Base-by-base conservation (phyloP, 805 yeast species). In the Wickerhamiella alocasiicola region DNA sequence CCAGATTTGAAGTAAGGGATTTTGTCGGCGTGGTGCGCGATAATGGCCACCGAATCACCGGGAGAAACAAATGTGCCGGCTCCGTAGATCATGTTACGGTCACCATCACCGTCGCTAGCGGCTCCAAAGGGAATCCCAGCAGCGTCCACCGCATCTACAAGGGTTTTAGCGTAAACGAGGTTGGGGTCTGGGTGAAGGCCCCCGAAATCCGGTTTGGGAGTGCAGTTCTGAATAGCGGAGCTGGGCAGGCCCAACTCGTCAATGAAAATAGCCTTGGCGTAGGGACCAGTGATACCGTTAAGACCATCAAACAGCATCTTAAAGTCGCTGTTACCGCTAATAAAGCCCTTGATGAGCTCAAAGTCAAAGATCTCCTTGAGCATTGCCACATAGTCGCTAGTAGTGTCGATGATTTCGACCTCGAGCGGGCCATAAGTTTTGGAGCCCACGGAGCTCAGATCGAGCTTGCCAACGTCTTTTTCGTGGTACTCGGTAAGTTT, bases 91-190 rank as follows among this genome's bases (percentile, higher is more conserved):
- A 88, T 88, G 61, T 88, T 88, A 65, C 98, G 76, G 59, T 88
- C 98, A 61, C 98, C 98, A 54, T 88, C 98, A 61, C 98, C 98
- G 58, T 84, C 98, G n/a, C 94, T 81, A 6, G 97, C 97, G 28
- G 97, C 97, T 48, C 98, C 98, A 59, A 88, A 88, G 6, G 88
- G 81, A 49, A 87, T 81, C 44, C 74, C 64, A 44, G 81, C 81
- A 16, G 61, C 56, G 55, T 91, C 96, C n/a, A 88, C 98, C 48
- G 71, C 71, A 25, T 74, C 79, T 16, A 88, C 98, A 48, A 88
- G 68, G 15, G 94, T 76, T 45, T 71, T 74, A 9, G 97, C 98
- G 57, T 91, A 88, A 11, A 96, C 87, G 60, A 88, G 71, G 65
- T 88, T 88, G 49, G 98, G 98, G 63, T 88, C 98, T 16, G 98